Percentiles rank a stretch among this genome's conserved stretches.
These are phyloP conservation scores for Chalciporus pseudorubinellus DNA, from an alignment of 768 basidiomycete genomes.

Conservation along the genomic window DNA sequence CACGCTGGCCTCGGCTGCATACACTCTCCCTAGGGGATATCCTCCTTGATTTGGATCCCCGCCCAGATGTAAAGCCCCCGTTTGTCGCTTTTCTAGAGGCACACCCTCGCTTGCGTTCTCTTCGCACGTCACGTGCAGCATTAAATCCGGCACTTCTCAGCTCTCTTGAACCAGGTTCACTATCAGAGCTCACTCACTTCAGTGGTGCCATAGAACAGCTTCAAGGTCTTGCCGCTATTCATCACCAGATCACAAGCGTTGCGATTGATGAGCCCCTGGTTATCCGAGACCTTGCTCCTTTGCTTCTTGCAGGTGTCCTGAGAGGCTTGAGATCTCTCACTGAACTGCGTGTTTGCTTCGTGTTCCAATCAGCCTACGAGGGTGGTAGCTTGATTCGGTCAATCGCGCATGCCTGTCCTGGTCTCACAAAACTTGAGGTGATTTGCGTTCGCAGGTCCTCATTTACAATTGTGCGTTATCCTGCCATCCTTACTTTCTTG, in stretches of 20 bases:
- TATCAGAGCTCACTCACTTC: conserved; percentile 55
- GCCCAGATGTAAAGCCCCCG: conserved; percentile 47
- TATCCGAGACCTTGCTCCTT: conserved; percentile 65
- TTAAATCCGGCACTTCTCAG: conserved; percentile 54
- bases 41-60: conserved; percentile 51
- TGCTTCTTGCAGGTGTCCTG: conserved; percentile 59
- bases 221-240: conserved; percentile 52
- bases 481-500: not conserved
- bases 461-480: conserved; percentile 58
- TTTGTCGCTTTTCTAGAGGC: conserved; percentile 69
- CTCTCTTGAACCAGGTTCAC: conserved; percentile 43
- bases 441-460: conserved; percentile 68
- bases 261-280: conserved; percentile 64
- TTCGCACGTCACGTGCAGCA: conserved; percentile 52
- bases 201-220: conserved; percentile 67
- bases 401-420: conserved; percentile 63
- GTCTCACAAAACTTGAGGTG: conserved; percentile 59
- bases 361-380: conserved; percentile 72
- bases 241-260: conserved; percentile 50
- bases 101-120: conserved; percentile 51
- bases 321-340: conserved; percentile 53
- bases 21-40: conserved; percentile 65
- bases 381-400: conserved; percentile 67
- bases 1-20: conserved; percentile 65
- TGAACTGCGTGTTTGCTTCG: conserved; percentile 62